Evolutionary conservation across 1,284 basidiomycete genomes (phyloP).

Genomic region (Ganoderma boninense): DNA sequence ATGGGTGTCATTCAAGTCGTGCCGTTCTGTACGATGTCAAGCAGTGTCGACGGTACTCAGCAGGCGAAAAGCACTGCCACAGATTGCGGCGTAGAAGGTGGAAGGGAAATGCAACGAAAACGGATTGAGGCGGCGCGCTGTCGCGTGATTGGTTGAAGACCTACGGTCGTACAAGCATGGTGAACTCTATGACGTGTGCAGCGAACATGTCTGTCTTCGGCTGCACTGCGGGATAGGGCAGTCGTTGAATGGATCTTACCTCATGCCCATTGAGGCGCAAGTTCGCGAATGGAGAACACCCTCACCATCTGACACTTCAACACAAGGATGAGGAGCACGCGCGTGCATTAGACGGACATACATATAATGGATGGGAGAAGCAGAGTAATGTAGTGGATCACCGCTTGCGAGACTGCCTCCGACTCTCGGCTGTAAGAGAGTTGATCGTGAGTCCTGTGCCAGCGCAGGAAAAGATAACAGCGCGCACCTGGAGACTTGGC

Average conservation of each 20-base stretch:
- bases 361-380: neutral
- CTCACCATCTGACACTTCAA: neutral
- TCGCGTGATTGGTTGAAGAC: too few species aligned
- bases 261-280: neutral
- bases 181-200: too few species aligned
- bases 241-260: neutral
- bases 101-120: too few species aligned
- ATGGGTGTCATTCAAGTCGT: too few species aligned
- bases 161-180: too few species aligned
- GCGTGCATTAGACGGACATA: constrained; percentile 3
- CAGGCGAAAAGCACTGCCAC: too few species aligned
- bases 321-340: neutral
- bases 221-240: neutral
- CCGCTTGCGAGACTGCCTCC: constrained; percentile 51
- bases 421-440: constrained; percentile 49
- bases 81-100: too few species aligned
- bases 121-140: too few species aligned
- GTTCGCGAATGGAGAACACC: neutral
- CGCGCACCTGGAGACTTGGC: constrained; percentile 71
- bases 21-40: too few species aligned
- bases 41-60: too few species aligned
- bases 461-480: neutral
- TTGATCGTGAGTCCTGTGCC: neutral
- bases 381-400: constrained; percentile 30
- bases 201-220: too few species aligned